Base-by-base conservation (phyloP, 2,329 filamentous ascomycete species). In the Corynespora cassiicola region DNA sequence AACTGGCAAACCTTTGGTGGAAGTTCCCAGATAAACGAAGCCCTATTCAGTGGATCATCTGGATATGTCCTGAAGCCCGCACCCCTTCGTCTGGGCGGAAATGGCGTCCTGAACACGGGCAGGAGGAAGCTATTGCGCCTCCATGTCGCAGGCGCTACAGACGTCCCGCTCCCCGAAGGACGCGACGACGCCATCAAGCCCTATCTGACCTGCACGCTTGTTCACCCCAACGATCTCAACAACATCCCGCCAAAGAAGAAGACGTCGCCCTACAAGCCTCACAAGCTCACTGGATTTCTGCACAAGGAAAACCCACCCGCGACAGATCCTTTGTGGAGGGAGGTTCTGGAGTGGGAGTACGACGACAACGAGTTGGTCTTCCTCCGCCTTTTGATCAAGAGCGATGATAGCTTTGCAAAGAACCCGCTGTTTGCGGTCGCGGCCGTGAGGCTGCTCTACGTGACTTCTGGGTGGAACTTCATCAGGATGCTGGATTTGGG, bases 1-100 rank as follows among this genome's bases (percentile, higher is more conserved):
- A 87, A 87, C 66, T 84, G 83, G 80, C 84, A 87, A 56, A 84
- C 77, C 0, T 87, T 86, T 48, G 82, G 81, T 21, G 77, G 78
- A 6, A 76, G 76, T 54, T 83, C 84, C 70, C 84, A 87, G 62
- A 71, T 87, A 49, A 87, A 87, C 57, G 82, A 86, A 54, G 84
- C 84, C 0, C 70, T 87, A 0, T 87, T 87, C 62, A 75, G 73
- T 30, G 82, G 82, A 9, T 81, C 82, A 0, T 80, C 81, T 18
- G 84, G 84, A 6, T 87, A 80, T 53, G 77, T 87, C 1, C 70
- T 87, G 15, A 87, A 87, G 60, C 84, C 84, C 0, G 74, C 75
- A 0, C 73, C 77, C 1, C 70, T 87, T 1, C 79, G 84, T 3
- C 61, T 69, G 1, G 81, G 79, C 5, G 83, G 81, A 3, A 70